Conservation (phyloP, 1,139 yeast species). For the Yamadazyma sp. region DNA sequence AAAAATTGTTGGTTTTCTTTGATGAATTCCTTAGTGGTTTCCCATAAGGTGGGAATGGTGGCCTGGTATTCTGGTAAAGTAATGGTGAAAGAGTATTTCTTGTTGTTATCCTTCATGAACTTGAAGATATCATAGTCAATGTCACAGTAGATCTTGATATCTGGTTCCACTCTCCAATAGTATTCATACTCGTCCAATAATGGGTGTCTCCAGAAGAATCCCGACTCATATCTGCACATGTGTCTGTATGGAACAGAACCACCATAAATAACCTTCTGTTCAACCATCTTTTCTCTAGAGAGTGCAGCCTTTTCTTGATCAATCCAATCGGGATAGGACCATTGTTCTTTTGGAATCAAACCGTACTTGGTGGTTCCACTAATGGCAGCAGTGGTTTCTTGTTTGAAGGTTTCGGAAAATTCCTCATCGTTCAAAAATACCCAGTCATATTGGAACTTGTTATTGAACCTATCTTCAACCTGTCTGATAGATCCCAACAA, state of each 20-base stretch:
- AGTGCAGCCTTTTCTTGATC: conserved; percentile 57
- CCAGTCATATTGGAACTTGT: conserved; percentile 46
- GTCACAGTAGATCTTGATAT: conserved; percentile 74
- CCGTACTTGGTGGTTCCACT: conserved; percentile 47
- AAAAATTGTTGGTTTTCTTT: conserved; percentile 64
- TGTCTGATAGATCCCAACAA: conserved; percentile 43
- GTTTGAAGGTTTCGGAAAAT: conserved; percentile 41
- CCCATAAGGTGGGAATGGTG: conserved; percentile 83
- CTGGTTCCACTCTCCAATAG: conserved; percentile 96
- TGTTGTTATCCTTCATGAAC: conserved; percentile 72
- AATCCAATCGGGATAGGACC: conserved; percentile 58
- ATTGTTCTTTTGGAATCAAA: conserved; percentile 44
- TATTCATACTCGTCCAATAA: conserved; percentile 71
- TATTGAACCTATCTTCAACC: conserved; percentile 47
- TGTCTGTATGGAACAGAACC: conserved; percentile 65
- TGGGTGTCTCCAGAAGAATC: conserved; percentile 82
- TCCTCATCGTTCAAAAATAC: conserved; percentile 46
- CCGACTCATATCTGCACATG: conserved; percentile 92
- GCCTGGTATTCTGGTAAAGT: conserved; percentile 80
- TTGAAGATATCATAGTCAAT: conserved; percentile 79
- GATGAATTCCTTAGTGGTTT: conserved; percentile 67
- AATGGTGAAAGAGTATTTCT: conserved; percentile 77
- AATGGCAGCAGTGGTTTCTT: conserved; percentile 30
- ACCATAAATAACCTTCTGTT: conserved; percentile 60
- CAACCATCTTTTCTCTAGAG: conserved; percentile 50